Percentiles rank a stretch among this genome's conserved stretches.
Conservation (phyloP, 2,329 filamentous ascomycete species). For the Herpomyces periplanetae region DNA sequence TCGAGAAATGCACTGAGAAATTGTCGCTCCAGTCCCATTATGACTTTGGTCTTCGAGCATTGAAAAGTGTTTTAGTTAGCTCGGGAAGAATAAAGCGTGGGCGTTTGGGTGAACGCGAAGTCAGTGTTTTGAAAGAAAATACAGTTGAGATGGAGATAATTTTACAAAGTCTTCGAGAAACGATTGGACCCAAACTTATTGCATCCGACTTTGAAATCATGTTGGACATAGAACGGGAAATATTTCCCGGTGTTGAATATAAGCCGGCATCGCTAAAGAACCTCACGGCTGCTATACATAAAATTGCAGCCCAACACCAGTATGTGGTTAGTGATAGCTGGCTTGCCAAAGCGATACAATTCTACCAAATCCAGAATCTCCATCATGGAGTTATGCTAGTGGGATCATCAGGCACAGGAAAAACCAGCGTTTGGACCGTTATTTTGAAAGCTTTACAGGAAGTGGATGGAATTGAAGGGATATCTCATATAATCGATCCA, state of each 20-base stretch:
- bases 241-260: slow-evolving; percentile 76
- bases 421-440: slow-evolving; percentile 75
- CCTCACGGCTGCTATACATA: slow-evolving; percentile 39
- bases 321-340: slow-evolving; percentile 68
- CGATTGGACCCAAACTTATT: slow-evolving; percentile 86
- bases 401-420: slow-evolving; percentile 80
- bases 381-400: slow-evolving; percentile 99
- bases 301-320: slow-evolving; percentile 45
- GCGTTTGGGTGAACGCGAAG: slow-evolving; percentile 19
- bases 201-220: slow-evolving; percentile 64
- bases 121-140: slow-evolving; percentile 17
- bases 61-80: slow-evolving; percentile 94
- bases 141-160: slow-evolving; percentile 38
- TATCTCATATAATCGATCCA: slow-evolving; percentile 87
- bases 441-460: slow-evolving; percentile 62
- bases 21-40: slow-evolving; percentile 94
- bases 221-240: slow-evolving; percentile 36
- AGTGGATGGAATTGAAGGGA: slow-evolving; percentile 63
- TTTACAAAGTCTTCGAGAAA: slow-evolving; percentile 89
- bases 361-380: slow-evolving; percentile 89
- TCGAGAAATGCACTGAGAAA: slow-evolving; percentile 42
- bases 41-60: slow-evolving; percentile 78
- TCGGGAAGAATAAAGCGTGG: slow-evolving; percentile 79
- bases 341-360: slow-evolving; percentile 86
- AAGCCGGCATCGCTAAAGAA: slow-evolving; percentile 49